Conservation (phyloP, 495 filamentous ascomycete species). For the Xylaria acuta region DNA sequence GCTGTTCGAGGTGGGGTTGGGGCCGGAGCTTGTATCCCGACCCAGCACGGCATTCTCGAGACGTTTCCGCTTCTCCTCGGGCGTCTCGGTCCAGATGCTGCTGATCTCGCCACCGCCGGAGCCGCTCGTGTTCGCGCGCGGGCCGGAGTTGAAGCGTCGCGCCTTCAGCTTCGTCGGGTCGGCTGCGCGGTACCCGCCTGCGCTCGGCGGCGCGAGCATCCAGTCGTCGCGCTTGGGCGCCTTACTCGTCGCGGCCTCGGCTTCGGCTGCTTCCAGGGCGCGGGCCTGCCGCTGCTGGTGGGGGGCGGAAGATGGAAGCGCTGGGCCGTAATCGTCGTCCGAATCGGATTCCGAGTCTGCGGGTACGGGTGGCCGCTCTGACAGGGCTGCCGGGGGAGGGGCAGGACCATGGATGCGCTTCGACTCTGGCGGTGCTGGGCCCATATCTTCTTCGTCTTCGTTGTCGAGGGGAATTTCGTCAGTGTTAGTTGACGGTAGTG, state of each 20-base stretch:
- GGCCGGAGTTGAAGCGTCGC: slow-evolving; percentile 82
- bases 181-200: slow-evolving; percentile 64
- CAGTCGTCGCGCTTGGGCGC: slow-evolving; percentile 76
- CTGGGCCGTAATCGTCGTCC: slow-evolving; percentile 73
- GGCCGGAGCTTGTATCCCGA: slow-evolving; percentile 43
- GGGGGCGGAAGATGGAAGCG: slow-evolving; percentile 63
- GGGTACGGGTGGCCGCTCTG: slow-evolving; percentile 43
- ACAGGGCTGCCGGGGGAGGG: slow-evolving; percentile 50
- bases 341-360: slow-evolving; percentile 41
- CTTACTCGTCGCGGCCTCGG: slow-evolving; percentile 34
- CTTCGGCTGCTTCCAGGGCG: slow-evolving; percentile 30
- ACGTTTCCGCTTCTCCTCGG: slow-evolving; percentile 82
- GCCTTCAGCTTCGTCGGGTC: slow-evolving; percentile 85
- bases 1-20: background rate
- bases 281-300: slow-evolving; percentile 35
- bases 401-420: slow-evolving; percentile 53
- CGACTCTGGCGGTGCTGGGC: slow-evolving; percentile 32
- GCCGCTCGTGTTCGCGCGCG: slow-evolving; percentile 33
- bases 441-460: slow-evolving; percentile 31
- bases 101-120: slow-evolving; percentile 54
- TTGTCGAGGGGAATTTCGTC: slow-evolving; percentile 35
- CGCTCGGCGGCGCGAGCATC: slow-evolving; percentile 88
- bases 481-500: slow-evolving; percentile 38
- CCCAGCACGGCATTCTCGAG: slow-evolving; percentile 88
- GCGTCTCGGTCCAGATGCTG: slow-evolving; percentile 89